Evolutionary conservation across 2,329 filamentous ascomycete genomes (phyloP), one percentile per base, ranked within the genome.

Genomic region (Colletotrichum musae): DNA sequence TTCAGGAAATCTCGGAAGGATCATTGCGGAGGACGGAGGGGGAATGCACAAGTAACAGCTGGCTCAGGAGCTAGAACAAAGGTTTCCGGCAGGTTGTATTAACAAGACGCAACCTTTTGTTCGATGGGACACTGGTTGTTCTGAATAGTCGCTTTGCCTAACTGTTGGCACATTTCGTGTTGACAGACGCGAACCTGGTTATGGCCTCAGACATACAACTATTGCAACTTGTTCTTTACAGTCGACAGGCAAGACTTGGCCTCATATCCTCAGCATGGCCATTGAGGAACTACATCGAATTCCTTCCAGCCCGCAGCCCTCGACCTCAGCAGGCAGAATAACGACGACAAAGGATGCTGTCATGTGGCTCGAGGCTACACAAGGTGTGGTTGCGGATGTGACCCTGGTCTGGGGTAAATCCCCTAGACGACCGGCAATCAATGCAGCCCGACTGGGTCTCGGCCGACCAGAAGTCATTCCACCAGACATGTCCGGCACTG

Each of bases 341-440:
- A 18, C 10, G 52, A 26, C 15, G n/a, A 18, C n/a, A 24, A 21
- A 24, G 16, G 32, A 28, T 26, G 21, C 36, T 48, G 13, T 53
- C 47, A 16, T 54, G 39, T 54, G 53, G 53, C 32, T 15, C 28
- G 16, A 15, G 28, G 28, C 5, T 18, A 13, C 32, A 32, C 36
- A 9, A 64, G 15, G 24, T 52, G 51, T 48, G 60, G 36, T 50
- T 21, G 26, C 45, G 36, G 53, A 58, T 68, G 39, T 21, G 10
- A 65, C 60, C 28, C 48, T 59, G 45, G 54, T 65, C 53, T 53
- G 65, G 65, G 52, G 53, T 68, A 58, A 58, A 32, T 68, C 39
- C 54, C 39, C n/a, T 45, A 18, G 41, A 32, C 58, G 26, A n/a
- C 60, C 65, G 53, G 60, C 39, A 64, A 57, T 68, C 48, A 47